Percentiles rank a stretch among this genome's conserved stretches.
Evolutionary conservation across 768 basidiomycete species (phyloP).

Genomic region (Auriscalpium vulgare): DNA sequence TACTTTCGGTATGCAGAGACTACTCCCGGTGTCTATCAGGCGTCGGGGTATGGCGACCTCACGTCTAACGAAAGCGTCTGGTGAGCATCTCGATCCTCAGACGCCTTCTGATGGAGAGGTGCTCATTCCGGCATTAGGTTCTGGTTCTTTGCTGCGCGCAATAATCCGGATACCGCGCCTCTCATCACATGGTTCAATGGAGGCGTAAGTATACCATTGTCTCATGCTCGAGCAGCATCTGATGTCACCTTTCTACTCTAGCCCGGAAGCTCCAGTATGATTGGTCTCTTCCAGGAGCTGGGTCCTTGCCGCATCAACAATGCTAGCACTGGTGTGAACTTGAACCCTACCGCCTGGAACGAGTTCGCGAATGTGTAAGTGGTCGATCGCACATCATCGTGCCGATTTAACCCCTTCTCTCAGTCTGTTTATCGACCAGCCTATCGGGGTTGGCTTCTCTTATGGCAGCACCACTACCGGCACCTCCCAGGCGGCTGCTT

Average conservation of each 20-base stretch:
- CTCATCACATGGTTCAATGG: constrained; percentile 64
- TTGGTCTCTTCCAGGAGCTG: constrained; percentile 86
- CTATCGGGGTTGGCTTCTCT: constrained; percentile 56
- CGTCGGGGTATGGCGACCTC: constrained; percentile 58
- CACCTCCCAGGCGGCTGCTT: constrained; percentile 45
- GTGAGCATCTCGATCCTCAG: constrained; percentile 20
- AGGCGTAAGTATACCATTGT: constrained; percentile 20
- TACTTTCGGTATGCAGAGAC: constrained; percentile 31
- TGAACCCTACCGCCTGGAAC: constrained; percentile 55
- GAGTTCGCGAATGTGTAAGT: constrained; percentile 40
- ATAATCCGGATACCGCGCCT: constrained; percentile 52
- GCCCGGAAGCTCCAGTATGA: constrained; percentile 38
- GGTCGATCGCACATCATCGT: not conserved
- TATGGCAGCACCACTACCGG: constrained; percentile 42
- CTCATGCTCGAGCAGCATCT: not conserved
- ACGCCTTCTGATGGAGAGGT: not conserved
- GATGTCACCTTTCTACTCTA: constrained; percentile 1
- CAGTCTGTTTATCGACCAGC: constrained; percentile 55
- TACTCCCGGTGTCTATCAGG: constrained; percentile 52
- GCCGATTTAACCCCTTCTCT: not conserved
- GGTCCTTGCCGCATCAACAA: constrained; percentile 78
- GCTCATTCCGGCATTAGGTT: constrained; percentile 34
- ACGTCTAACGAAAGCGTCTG: constrained; percentile 50
- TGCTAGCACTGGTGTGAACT: constrained; percentile 44
- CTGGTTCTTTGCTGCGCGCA: constrained; percentile 64